Conservation (phyloP, 2,329 filamentous ascomycete genomes). For the Clonostachys chloroleuca region DNA sequence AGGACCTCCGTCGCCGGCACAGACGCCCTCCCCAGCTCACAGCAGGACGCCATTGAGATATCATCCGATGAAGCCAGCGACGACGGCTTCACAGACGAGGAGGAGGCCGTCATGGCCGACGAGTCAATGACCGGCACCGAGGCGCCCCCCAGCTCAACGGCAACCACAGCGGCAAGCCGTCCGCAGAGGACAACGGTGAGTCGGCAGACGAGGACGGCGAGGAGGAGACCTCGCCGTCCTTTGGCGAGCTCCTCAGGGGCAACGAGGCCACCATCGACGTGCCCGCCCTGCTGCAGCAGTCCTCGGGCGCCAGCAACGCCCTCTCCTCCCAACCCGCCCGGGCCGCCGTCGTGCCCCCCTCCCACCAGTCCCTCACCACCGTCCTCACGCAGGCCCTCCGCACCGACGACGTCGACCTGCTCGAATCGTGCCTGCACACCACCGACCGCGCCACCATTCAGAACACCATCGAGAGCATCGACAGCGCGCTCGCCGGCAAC, state of each 20-base stretch:
- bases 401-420: slow-evolving; percentile 83
- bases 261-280: slow-evolving; percentile 71
- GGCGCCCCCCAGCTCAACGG: slow-evolving; percentile 4
- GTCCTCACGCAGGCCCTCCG: slow-evolving; percentile 91
- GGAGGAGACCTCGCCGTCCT: slow-evolving; percentile 58
- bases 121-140: slow-evolving; percentile 6
- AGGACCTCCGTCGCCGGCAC: slow-evolving; percentile 45
- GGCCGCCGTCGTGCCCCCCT: slow-evolving; percentile 54
- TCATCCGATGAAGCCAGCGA: slow-evolving; percentile 50
- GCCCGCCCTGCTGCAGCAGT: slow-evolving; percentile 49
- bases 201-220: slow-evolving; percentile 38
- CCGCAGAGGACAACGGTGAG: slow-evolving; percentile 15
- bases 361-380: slow-evolving; percentile 78
- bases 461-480: slow-evolving; percentile 85
- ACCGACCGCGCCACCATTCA: slow-evolving; percentile 73
- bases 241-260: slow-evolving; percentile 79
- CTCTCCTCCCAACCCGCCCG: slow-evolving; percentile 32
- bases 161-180: slow-evolving; percentile 5
- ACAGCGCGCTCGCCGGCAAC: slow-evolving; percentile 74
- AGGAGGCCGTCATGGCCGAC: slow-evolving; percentile 10
- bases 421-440: slow-evolving; percentile 87
- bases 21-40: slow-evolving; percentile 28
- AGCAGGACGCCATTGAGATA: slow-evolving; percentile 47
- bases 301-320: slow-evolving; percentile 16
- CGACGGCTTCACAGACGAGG: slow-evolving; percentile 34